Evolutionary conservation across 2,329 filamentous ascomycete species (phyloP).

Genomic region (Colletotrichum paranaense): DNA sequence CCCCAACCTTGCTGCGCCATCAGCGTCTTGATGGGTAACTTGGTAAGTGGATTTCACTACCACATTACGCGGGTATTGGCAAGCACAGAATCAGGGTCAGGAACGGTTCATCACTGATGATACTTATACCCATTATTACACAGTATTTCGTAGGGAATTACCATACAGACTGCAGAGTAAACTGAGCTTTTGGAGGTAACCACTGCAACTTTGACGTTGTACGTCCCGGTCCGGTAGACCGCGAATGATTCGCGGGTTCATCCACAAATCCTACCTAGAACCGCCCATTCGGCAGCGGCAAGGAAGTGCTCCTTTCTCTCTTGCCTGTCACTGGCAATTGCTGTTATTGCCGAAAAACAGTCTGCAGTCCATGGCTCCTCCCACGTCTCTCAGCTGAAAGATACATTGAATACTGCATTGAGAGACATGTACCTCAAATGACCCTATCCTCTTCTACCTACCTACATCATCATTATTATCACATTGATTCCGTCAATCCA

Average conservation of each 20-base stretch:
- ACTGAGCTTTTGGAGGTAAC: background rate
- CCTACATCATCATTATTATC: background rate
- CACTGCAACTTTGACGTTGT: background rate
- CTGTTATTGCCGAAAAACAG: background rate
- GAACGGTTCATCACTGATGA: background rate
- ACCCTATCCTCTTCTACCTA: too few relatives aligned
- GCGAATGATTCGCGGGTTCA: constrained; percentile 18
- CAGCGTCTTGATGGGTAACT: background rate
- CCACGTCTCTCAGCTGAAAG: background rate
- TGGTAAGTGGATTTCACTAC: constrained; percentile 12
- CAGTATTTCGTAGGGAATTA: too few relatives aligned
- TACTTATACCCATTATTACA: too few relatives aligned
- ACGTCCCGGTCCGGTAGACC: background rate
- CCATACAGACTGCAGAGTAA: too few relatives aligned
- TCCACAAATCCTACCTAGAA: background rate
- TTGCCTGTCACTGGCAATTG: background rate
- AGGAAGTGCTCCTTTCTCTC: constrained; percentile 1
- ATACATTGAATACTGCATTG: background rate
- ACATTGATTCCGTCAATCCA: background rate
- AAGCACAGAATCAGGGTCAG: background rate
- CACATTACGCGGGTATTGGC: constrained; percentile 5
- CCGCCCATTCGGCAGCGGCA: background rate
- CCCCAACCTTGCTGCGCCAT: background rate
- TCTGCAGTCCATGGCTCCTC: background rate
- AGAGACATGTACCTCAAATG: too few relatives aligned